Conservation (phyloP, 345 rosid genomes). For the Bretschneidera sinensis region DNA sequence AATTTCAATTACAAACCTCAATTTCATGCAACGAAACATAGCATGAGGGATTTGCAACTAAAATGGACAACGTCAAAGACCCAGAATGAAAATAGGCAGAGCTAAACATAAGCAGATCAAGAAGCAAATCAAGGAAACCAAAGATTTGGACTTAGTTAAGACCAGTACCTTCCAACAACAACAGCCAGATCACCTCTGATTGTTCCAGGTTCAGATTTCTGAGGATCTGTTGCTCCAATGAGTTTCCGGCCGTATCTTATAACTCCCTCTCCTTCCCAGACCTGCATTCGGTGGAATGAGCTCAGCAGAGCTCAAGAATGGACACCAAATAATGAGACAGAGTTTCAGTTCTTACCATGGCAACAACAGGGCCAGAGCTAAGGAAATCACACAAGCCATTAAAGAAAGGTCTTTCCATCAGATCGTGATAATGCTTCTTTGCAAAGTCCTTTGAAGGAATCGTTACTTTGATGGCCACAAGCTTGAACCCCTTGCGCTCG, state of each 20-base stretch:
- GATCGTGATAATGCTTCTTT: constrained; percentile 86
- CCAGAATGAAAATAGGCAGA: too few species aligned
- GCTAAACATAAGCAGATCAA: too few species aligned
- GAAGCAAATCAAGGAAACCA: neutral
- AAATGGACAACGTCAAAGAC: too few species aligned
- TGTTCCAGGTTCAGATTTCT: constrained; percentile 97
- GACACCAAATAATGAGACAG: neutral
- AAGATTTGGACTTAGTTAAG: too few species aligned
- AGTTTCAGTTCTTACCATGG: constrained; percentile 57
- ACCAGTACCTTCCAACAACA: constrained; percentile 73
- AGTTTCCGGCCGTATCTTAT: constrained; percentile 88
- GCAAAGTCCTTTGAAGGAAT: constrained; percentile 88
- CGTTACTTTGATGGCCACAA: constrained; percentile 73
- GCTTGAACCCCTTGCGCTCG: constrained; percentile 98
- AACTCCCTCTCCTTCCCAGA: constrained; percentile 99
- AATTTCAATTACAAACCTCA: too few species aligned
- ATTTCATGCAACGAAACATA: too few species aligned
- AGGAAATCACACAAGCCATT: constrained; percentile 89
- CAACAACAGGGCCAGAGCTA: constrained; percentile 98
- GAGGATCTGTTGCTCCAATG: constrained; percentile 98
- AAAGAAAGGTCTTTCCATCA: constrained; percentile 94
- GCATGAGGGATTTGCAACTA: too few species aligned
- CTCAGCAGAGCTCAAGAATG: neutral
- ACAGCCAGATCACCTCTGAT: constrained; percentile 97
- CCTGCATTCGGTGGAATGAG: constrained; percentile 36